These are phyloP conservation scores for Colletotrichum acutatum DNA, from an alignment of 2,329 filamentous ascomycete genomes.

Conservation along the genomic window DNA sequence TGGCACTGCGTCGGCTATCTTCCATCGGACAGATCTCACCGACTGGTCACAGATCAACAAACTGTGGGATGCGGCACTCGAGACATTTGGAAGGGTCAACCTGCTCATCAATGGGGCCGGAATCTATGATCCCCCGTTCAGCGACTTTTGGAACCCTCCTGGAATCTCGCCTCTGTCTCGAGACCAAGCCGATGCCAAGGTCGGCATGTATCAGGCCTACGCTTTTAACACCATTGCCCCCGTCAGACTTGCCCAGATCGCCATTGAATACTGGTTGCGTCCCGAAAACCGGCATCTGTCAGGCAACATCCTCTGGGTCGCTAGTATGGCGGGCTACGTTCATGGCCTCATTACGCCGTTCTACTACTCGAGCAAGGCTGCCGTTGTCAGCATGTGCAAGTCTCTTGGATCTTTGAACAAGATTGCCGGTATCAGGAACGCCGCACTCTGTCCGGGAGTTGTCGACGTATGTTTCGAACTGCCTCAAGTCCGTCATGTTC, in stretches of 20 bases:
- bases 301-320: not conserved
- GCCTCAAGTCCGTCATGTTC: not conserved
- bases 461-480: not conserved
- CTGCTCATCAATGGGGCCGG: not conserved
- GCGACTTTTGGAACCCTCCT: not conserved
- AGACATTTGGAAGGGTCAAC: not conserved
- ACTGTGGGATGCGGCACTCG: too few species aligned
- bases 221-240: not conserved
- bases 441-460: not conserved
- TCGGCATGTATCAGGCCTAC: not conserved
- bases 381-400: not conserved
- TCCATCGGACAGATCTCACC: too few species aligned
- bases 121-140: not conserved
- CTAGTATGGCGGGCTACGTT: not conserved
- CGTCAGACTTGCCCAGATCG: not conserved
- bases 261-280: not conserved
- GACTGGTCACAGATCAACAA: too few species aligned
- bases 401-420: not conserved
- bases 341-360: not conserved
- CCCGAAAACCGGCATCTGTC: not conserved
- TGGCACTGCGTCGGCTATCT: too few species aligned
- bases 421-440: not conserved
- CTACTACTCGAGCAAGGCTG: not conserved
- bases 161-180: not conserved
- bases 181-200: not conserved